Base-by-base conservation (phyloP, 2,329 filamentous ascomycete genomes). In the Didymella exigua region DNA sequence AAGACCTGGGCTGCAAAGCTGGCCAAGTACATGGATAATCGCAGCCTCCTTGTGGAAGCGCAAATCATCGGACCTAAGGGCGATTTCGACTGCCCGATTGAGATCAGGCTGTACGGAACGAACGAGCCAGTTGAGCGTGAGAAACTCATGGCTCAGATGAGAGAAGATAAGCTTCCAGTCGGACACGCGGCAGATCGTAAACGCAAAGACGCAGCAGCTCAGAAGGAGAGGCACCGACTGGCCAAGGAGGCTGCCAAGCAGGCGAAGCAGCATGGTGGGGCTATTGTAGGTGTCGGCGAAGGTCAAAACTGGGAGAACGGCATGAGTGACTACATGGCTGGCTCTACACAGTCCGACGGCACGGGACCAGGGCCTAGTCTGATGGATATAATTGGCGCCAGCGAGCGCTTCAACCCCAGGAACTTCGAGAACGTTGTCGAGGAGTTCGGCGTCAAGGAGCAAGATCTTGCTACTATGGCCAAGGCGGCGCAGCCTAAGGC, bases 11-110 rank as follows among this genome's bases (percentile, higher is more conserved):
- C 87, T 0, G 77, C 80, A n/a, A 93, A 89, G 72, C 76, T 96
- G 48, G 86, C 90, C 0, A 84, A 82, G 2, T 91, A 90, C 68
- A 81, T 96, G 69, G 74, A 75, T 46, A 63, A 67, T 30, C 60
- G 66, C 21, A 47, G 82, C 82, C 77, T 95, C 8, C 69, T 84
- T 1, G 70, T 93, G 6, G 91, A 96, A 71, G 90, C 85, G 1
- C 77, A 83, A 14, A 81, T 96, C 40, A 85, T 83, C 5, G 90
- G 89, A 1, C 72, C 79, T 5, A 91, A 90, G 61, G 83, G 81
- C 1, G 54, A 70, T 1, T 96, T 79, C 62, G 90, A 93, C 45
- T 93, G 89, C 63, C 90, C 91, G 0, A 77, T 95, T 16, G 79
- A 79, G 29, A 73, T 96, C 24, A 84, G 81, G 45, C 75, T 96